A percentile compares a stretch with the other conserved stretches of the same genome.
Conservation (phyloP, 768 basidiomycete species). For the Lactarius pseudohatsudake region DNA sequence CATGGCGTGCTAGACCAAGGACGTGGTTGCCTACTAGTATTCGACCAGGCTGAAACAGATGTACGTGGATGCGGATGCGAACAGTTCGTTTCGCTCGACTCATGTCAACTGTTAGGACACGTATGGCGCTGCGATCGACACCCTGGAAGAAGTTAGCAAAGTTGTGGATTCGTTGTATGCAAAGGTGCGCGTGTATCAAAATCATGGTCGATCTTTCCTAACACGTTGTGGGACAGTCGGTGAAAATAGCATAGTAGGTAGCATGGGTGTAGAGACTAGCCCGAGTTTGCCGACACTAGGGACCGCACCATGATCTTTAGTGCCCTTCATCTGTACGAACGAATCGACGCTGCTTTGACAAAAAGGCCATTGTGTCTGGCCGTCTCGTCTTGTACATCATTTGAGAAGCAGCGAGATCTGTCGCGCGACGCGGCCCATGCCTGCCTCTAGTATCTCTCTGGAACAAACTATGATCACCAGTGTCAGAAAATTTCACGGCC, state of each 20-base stretch:
- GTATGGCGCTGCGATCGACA: slow-evolving; percentile 87
- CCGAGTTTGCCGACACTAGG: not conserved
- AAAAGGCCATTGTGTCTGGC: not conserved
- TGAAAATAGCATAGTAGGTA: slow-evolving; percentile 31
- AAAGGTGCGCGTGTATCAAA: slow-evolving; percentile 51
- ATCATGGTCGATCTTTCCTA: not conserved
- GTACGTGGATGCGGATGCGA: slow-evolving; percentile 46
- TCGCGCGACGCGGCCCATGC: too few species aligned
- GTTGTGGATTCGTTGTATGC: slow-evolving; percentile 94
- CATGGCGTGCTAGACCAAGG: slow-evolving; percentile 97
- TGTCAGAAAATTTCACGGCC: too few species aligned
- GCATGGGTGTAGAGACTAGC: too few species aligned
- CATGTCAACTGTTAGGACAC: slow-evolving; percentile 54
- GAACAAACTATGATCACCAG: too few species aligned
- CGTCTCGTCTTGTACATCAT: not conserved
- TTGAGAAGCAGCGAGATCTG: not conserved
- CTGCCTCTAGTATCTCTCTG: too few species aligned
- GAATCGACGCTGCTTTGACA: not conserved
- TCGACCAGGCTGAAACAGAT: slow-evolving; percentile 81
- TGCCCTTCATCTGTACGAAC: not conserved
- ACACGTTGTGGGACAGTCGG: slow-evolving; percentile 20
- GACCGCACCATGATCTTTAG: not conserved
- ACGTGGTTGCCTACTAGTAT: slow-evolving; percentile 87
- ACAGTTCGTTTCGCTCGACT: slow-evolving; percentile 11
- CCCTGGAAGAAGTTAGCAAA: slow-evolving; percentile 85